These are phyloP conservation scores for Prunus yedoensis DNA, from an alignment of 331 rosid species.

Conservation along the genomic window DNA sequence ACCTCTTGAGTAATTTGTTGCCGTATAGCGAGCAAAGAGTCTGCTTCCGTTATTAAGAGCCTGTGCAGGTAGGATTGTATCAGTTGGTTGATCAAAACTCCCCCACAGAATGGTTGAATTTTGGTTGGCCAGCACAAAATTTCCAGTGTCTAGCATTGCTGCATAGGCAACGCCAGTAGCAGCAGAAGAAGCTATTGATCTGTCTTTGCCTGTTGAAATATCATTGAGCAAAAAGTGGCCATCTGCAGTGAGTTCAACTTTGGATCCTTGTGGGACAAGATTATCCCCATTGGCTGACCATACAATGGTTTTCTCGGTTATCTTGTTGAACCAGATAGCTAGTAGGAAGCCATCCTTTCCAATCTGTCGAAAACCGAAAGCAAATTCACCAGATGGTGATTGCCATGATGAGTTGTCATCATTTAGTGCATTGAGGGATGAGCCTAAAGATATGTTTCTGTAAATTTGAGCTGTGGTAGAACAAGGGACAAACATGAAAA, in stretches of 20 bases:
- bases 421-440: conserved; percentile 3
- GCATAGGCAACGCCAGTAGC: not conserved
- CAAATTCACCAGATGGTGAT: conserved; percentile 18
- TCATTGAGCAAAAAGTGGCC: not conserved
- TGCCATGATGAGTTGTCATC: not conserved
- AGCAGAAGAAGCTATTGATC: not conserved
- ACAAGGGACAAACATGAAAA: not conserved
- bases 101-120: conserved; percentile 20
- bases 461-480: conserved; percentile 6
- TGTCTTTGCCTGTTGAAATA: not conserved
- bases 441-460: not conserved
- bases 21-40: too few species aligned
- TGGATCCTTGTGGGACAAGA: conserved; percentile 11
- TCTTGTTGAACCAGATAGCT: conserved; percentile 16
- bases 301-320: conserved; percentile 3
- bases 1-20: conserved; percentile 12
- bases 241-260: not conserved
- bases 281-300: conserved; percentile 13
- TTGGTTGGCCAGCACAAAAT: conserved; percentile 21
- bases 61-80: too few species aligned
- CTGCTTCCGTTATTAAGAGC: too few species aligned
- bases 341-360: too few species aligned
- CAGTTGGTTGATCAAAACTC: not conserved
- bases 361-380: conserved; percentile 19
- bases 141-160: conserved; percentile 9